Evolutionary conservation across 139 green algal genomes (phyloP), one percentile per base, ranked within the genome.

Genomic region (Pleodorina starrii): DNA sequence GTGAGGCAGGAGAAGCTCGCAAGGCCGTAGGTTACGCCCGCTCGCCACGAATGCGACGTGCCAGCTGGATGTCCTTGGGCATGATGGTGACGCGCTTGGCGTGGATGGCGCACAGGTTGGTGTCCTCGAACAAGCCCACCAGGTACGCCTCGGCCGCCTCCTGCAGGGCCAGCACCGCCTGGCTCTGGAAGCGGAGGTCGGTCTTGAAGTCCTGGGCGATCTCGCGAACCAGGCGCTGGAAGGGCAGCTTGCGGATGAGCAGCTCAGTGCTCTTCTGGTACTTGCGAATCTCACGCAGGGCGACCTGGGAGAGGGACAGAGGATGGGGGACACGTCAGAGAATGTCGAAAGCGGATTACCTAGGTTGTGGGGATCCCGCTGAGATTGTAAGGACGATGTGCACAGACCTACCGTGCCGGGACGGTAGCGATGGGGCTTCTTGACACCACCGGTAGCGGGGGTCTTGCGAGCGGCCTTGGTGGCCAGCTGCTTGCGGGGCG

Each of bases 161-260:
- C 93, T 99, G 97, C 36, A 99, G 94, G 32, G 95, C 97, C 57
- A 98, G 92, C 54, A 90, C 96, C 36, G 97, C 97, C 72, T 94
- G 95, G 90, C 83, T 93, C 95, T 99, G 97, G 95, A 99, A 99
- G 87, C 97, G 95, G 86, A 99, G 95, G 95, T 99, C 90, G 76
- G 91, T 92, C 96, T 99, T 99, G 97, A 99, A 99, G 95, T 99
- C 98, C 95, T 99, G 97, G 40, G 97, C 97, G 83, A 99, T 99
- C 94, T 99, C 97, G 71, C 98, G 95, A n/a, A 99, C 98, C 81
- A 99, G 94, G 73, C 97, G 94, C 95, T 99, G 97, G 94, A 99
- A 99, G 42, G 97, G 97, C 85, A 99, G 94, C 96, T 99, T 99
- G 89, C 97, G 95, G 92, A 99, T 99, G 50, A 99, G 96, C 90